Evolutionary conservation across 176 grass and related monocot genomes (phyloP), one percentile per base, ranked within the genome.

Genomic region (Ampelocalamus luodianensis): DNA sequence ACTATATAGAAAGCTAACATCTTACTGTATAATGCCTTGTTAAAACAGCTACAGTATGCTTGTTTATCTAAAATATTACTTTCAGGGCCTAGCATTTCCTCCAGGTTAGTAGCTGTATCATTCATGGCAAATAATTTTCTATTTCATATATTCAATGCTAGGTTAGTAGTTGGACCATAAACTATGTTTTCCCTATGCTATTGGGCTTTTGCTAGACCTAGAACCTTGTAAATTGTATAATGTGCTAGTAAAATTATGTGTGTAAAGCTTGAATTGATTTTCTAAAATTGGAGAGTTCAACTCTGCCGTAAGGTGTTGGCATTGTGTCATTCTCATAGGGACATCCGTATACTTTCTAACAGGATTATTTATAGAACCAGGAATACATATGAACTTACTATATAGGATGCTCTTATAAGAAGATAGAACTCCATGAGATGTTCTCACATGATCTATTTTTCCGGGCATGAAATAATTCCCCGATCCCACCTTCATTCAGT

Each of bases 21-120:
- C 85, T 88, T 64, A 68, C 71, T 24, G 12, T 80, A 34, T 65
- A 79, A 85, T 32, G 49, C 43, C 36, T 77, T 78, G 60, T 56
- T 88, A 58, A 77, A 88, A 82, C 85, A 94, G 93, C 86, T 98
- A 95, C 76, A 86, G 91, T 69, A 98, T 98, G 89, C 96, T 98
- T 88, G 91, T 98, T 89, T 98, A 93, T 92, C 86, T 98, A 51
- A 98, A 98, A 76, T 98, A 98, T 82, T 98, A 91, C 80, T 98
- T 98, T 86, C 91, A 98, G 82, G 96, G 96, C 78, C 78, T 92
- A 88, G 89, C 93, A 89, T 98, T 98, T 84, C 96, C 96, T 87
- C 96, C 96, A 87, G 96, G 96, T 98, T 89, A 74, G 81, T 65
- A 17, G 55, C 38, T 79, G 8, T 12, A 40, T 46, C 22, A 48